Evolutionary conservation across 2,329 filamentous ascomycete species (phyloP), one percentile per base, ranked within the genome.

Genomic region (Stachybotrys echinatus): DNA sequence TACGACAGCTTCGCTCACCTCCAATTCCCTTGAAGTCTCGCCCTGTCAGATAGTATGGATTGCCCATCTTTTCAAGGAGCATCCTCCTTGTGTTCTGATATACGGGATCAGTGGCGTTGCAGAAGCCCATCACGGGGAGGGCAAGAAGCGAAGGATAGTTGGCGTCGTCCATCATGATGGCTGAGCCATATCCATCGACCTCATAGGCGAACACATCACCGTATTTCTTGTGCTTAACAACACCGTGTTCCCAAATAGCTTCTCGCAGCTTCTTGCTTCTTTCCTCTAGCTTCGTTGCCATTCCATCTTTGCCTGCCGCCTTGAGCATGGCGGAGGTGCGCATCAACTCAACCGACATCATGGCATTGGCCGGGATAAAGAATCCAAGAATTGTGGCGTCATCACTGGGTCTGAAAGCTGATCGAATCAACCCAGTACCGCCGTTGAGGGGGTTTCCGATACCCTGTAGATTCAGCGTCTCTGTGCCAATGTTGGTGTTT

Each of bases 321-420:
- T 73, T 71, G n/a, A 97, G 78, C 19, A 95, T 75, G 6, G 76
- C 74, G 0, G 89, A 84, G 0, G 88, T 84, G 40, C 88, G 84
- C 55, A 84, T 81, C 22, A 99, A 75, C 68, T 99, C 91, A 1
- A 92, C 88, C 3, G 90, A 85, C 79, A 99, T 96, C 85, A 95
- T 92, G 21, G 94, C 94, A 64, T 99, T 99, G 37, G 89, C 86
- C 0, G 94, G 94, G 57, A 99, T 95, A 65, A 96, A 89, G 74
- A 90, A 99, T 42, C 92, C 92, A 3, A 99, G 76, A 37, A 94
- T 96, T 0, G 91, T 95, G 3, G 94, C 90, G 66, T 99, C 94
- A 61, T 99, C 94, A 55, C 89, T 95, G 5, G 94, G 94, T 1
- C 94, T 82, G 72, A 99, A 99, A 1, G 94, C 92, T 39, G 89